Evolutionary conservation across 306 rosid species (phyloP).

Genomic region (Medicago lupulina): DNA sequence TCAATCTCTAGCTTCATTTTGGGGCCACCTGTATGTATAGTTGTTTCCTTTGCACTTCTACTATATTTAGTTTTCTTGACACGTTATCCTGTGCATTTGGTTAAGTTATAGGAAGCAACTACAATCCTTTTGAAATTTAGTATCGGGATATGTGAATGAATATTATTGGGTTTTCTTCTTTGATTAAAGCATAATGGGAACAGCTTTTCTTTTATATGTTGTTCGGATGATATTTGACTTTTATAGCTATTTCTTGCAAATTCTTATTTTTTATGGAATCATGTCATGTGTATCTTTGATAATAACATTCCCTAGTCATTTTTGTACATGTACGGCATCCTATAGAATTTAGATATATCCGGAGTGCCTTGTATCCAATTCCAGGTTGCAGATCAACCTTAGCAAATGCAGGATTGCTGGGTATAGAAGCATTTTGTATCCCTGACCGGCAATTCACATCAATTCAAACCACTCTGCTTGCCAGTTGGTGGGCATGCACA

Average conservation of each 20-base stretch:
- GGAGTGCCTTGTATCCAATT: slow-evolving; percentile 71
- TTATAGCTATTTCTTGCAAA: slow-evolving; percentile 25
- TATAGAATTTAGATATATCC: slow-evolving; percentile 60
- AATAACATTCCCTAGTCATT: slow-evolving; percentile 43
- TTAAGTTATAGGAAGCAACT: slow-evolving; percentile 31
- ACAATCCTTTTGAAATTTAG: slow-evolving; percentile 30
- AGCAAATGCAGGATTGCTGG: slow-evolving; percentile 57
- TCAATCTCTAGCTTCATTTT: slow-evolving; percentile 96
- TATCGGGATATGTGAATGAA: slow-evolving; percentile 9
- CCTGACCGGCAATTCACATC: slow-evolving; percentile 53
- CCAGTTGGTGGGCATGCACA: slow-evolving; percentile 48
- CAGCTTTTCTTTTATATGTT: slow-evolving; percentile 9
- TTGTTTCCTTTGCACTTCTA: slow-evolving; percentile 38
- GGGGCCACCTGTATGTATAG: slow-evolving; percentile 96
- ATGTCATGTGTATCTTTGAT: slow-evolving; percentile 19
- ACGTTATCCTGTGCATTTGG: slow-evolving; percentile 23
- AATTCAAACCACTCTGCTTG: slow-evolving; percentile 52
- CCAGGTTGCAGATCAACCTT: slow-evolving; percentile 77
- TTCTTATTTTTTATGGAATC: slow-evolving; percentile 8
- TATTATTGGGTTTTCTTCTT: slow-evolving; percentile 24
- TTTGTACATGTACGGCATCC: slow-evolving; percentile 46
- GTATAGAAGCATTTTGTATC: slow-evolving; percentile 49
- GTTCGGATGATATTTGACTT: slow-evolving; percentile 32
- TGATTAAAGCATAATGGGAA: slow-evolving; percentile 22
- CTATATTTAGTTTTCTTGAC: slow-evolving; percentile 25